phyloP scores from a whole-genome alignment of 345 rosid species.

The Psidium guajava region DNA sequence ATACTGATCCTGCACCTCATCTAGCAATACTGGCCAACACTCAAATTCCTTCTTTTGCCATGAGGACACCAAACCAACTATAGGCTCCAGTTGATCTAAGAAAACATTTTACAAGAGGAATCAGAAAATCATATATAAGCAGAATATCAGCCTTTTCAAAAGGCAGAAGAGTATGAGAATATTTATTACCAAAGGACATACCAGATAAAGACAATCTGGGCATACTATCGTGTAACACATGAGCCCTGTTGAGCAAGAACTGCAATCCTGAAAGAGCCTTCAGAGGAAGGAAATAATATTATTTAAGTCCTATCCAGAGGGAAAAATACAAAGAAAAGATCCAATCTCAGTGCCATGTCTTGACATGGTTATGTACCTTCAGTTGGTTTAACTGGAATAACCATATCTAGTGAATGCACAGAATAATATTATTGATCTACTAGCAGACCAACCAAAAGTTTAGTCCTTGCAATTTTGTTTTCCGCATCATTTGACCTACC shows the following conservation, averaged over 20 bases:
- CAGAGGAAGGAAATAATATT: slow-evolving; percentile 6
- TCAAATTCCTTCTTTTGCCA: slow-evolving; percentile 91
- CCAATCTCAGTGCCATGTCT: background rate
- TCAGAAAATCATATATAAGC: background rate
- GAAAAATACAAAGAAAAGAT: background rate
- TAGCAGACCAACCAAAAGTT: background rate
- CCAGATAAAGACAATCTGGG: slow-evolving; percentile 64
- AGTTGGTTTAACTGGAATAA: background rate
- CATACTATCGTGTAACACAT: slow-evolving; percentile 51
- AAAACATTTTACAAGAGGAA: background rate
- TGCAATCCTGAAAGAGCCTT: slow-evolving; percentile 87
- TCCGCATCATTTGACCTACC: background rate
- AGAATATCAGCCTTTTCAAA: background rate
- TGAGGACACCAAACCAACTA: slow-evolving; percentile 42
- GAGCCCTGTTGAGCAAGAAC: slow-evolving; percentile 47
- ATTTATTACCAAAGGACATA: slow-evolving; percentile 8
- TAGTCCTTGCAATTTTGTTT: background rate
- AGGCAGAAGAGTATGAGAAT: background rate
- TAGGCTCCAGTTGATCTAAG: slow-evolving; percentile 59
- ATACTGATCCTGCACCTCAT: slow-evolving; percentile 74
- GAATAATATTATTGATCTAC: background rate
- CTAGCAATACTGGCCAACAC: slow-evolving; percentile 73
- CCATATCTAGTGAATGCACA: background rate
- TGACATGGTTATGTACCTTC: background rate
- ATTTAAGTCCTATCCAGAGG: background rate